Evolutionary conservation across 257 asterid species (phyloP), one percentile per base, ranked within the genome.

Genomic region (Solanum appendiculatum): DNA sequence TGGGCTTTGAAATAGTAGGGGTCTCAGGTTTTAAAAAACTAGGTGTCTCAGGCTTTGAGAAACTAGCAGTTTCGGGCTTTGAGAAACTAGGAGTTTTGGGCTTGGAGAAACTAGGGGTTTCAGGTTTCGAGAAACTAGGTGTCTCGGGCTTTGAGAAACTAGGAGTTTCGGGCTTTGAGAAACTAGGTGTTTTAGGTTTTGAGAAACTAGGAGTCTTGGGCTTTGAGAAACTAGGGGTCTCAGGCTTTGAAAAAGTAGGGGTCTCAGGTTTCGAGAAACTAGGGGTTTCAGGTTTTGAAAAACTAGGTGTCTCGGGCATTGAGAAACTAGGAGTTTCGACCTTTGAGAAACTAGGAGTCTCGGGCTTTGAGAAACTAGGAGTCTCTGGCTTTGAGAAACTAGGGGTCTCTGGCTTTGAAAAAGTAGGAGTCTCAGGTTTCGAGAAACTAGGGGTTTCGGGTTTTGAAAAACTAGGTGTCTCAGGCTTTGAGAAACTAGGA

Each of bases 71-170:
- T 12, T 83, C 85, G 0, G 86, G 88, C 21, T 89, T 92, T 5
- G 92, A 90, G 48, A 90, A 0, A 3, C 44, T 31, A 2, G 91
- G 89, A 1, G 87, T 51, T 34, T 87, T 78, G 0, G 90, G 90
- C 16, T 90, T 91, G 9, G 92, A 91, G 5, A 89, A 15, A 1
- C 25, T 60, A 9, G 92, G 90, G 2, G 86, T 6, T 8, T 85
- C 36, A 2, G 88, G 90, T 9, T 89, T 87, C 12, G 92, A 91
- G 7, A 85, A n/a, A 2, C 72, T 12, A 13, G 91, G 92, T 2
- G 87, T 9, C 66, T 88, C 80, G 0, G 77, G 69, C 70, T 82
- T 82, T 82, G 85, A 34, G 1, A 56, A 46, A 51, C 33, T 42
- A 18, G 39, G 39, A 0, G 3, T 6, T 5, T 78, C 6, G 11